Percentiles rank a stretch among this genome's conserved stretches.
Conservation (phyloP, 164 flowering plant genomes). For the Umbilicus rupestris region DNA sequence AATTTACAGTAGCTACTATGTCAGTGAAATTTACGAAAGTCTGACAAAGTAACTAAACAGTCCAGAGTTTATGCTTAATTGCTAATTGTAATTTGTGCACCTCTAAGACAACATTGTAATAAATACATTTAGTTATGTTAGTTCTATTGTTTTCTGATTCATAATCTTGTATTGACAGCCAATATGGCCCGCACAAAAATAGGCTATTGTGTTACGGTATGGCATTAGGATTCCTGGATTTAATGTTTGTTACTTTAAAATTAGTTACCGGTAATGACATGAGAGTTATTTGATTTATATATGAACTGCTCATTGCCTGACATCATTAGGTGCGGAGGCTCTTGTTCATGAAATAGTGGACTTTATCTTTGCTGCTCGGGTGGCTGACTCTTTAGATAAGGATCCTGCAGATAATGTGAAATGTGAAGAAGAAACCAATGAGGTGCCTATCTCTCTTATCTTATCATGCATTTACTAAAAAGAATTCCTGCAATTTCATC, state of each 20-base stretch:
- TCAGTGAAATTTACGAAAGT: background rate
- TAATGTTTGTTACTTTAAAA: background rate
- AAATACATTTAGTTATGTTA: too few relatives aligned
- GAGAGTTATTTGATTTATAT: background rate
- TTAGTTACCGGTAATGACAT: background rate
- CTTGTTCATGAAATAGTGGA: slow-evolving; percentile 57
- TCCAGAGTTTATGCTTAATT: background rate
- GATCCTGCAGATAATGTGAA: slow-evolving; percentile 15
- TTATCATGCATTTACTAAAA: background rate
- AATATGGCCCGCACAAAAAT: too few relatives aligned
- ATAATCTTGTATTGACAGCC: too few relatives aligned
- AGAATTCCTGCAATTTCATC: too few relatives aligned
- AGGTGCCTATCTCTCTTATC: slow-evolving; percentile 22
- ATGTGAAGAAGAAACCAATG: slow-evolving; percentile 17
- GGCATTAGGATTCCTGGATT: too few relatives aligned
- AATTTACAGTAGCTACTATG: background rate
- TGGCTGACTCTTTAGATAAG: slow-evolving; percentile 32
- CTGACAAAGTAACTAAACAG: background rate
- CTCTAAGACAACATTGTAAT: too few relatives aligned
- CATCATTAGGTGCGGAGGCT: slow-evolving; percentile 53
- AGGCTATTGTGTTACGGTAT: too few relatives aligned
- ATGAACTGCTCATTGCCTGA: slow-evolving; percentile 8
- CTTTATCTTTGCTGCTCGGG: slow-evolving; percentile 60
- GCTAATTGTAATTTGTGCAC: background rate
- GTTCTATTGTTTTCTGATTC: too few relatives aligned